Evolutionary conservation across 352 stramenopile species (phyloP).

Genomic region (Globisporangium abappressorium): DNA sequence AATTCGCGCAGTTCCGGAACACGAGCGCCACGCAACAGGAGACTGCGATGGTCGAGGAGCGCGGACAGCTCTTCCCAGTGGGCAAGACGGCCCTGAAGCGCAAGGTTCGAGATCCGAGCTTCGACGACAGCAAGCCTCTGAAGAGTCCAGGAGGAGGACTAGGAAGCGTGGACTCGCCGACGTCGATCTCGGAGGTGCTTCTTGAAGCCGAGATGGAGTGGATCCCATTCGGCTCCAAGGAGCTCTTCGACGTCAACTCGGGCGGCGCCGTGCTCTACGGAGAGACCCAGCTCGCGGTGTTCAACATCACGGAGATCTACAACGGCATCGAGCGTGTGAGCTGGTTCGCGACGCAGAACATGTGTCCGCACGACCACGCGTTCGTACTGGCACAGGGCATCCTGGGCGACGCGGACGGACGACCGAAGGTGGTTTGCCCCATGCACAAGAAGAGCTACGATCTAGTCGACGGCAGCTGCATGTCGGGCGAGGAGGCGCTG

Average conservation of each 20-base stretch:
- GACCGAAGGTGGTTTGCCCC: constrained; percentile 88
- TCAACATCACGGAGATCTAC: constrained; percentile 75
- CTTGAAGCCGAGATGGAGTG: constrained; percentile 39
- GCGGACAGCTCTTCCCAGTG: constrained; percentile 86
- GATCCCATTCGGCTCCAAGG: constrained; percentile 69
- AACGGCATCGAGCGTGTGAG: constrained; percentile 64
- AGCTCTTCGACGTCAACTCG: constrained; percentile 78
- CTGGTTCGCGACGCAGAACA: constrained; percentile 93
- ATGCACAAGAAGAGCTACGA: constrained; percentile 92
- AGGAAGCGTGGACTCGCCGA: constrained; percentile 28
- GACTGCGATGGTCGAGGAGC: constrained; percentile 60
- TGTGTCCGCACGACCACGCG: constrained; percentile 91
- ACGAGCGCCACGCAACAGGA: constrained; percentile 70
- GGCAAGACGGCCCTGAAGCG: constrained; percentile 49
- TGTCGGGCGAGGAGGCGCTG: constrained; percentile 63
- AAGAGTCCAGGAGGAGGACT: not conserved
- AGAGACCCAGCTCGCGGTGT: constrained; percentile 88
- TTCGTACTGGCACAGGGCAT: constrained; percentile 93
- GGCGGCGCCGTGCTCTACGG: constrained; percentile 88
- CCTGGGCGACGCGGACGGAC: constrained; percentile 71
- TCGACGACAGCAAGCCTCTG: constrained; percentile 27
- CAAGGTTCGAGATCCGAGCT: constrained; percentile 48
- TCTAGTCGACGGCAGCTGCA: constrained; percentile 67
- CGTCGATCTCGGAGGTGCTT: constrained; percentile 22
- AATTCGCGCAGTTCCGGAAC: constrained; percentile 93